Percentiles rank a stretch among this genome's conserved stretches.
These are phyloP conservation scores for Yamadazyma triangularis DNA, from an alignment of 1,139 yeast species.

Conservation along the genomic window DNA sequence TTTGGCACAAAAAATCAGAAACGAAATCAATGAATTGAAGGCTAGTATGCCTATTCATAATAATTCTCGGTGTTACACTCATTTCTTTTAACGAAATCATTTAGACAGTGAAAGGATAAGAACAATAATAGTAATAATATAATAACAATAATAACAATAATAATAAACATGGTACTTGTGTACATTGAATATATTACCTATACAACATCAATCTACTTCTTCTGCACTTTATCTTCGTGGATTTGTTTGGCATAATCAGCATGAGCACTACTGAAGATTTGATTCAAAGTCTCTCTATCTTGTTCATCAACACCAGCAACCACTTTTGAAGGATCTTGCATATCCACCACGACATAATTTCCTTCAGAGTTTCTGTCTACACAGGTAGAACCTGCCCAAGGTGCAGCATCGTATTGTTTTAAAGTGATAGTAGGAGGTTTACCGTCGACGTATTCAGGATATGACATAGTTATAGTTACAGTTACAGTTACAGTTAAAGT, in stretches of 20 bases:
- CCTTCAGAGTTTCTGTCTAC: constrained; percentile 33
- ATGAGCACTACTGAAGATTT: constrained; percentile 46
- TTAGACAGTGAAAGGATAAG: too few species aligned
- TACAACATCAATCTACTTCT: constrained; percentile 6
- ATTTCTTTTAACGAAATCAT: constrained; percentile 51
- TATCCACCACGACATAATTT: constrained; percentile 41
- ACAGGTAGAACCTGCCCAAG: constrained; percentile 51
- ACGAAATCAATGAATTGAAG: constrained; percentile 76
- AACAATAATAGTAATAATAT: too few species aligned
- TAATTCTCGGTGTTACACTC: constrained; percentile 75
- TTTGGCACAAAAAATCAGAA: constrained; percentile 82
- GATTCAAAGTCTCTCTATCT: constrained; percentile 35
- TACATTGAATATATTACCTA: too few species aligned
- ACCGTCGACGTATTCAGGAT: constrained; percentile 43
- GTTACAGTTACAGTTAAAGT: too few species aligned
- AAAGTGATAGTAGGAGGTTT: constrained; percentile 46
- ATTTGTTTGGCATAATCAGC: constrained; percentile 21
- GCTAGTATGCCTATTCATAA: constrained; percentile 80
- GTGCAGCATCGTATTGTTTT: constrained; percentile 46
- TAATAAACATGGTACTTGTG: too few species aligned
- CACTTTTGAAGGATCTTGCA: constrained; percentile 39
- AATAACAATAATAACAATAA: too few species aligned
- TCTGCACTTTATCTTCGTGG: constrained; percentile 7
- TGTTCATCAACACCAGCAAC: constrained; percentile 38
- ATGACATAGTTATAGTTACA: constrained; percentile 20